Evolutionary conservation across 2,329 filamentous ascomycete genomes (phyloP).

Genomic region (Rhinocladiella similis): DNA sequence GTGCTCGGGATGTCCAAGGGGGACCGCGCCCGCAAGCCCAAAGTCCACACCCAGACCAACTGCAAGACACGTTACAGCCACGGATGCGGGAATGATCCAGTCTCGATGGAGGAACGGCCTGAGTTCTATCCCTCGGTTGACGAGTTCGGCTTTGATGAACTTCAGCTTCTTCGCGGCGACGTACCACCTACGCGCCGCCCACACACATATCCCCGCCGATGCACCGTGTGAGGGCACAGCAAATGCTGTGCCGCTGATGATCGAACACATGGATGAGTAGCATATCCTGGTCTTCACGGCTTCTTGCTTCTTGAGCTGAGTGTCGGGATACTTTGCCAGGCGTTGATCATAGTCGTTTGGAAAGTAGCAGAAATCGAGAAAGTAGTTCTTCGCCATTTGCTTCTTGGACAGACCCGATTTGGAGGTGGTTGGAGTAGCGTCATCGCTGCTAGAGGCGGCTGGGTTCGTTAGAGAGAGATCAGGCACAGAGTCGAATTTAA

Average conservation of each 20-base stretch:
- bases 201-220: not conserved
- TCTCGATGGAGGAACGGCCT: not conserved
- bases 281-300: not conserved
- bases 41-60: not conserved
- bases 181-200: not conserved
- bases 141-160: not conserved
- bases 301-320: not conserved
- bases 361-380: not conserved
- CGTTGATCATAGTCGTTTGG: not conserved
- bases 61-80: not conserved
- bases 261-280: not conserved
- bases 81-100: not conserved
- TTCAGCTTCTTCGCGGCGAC: not conserved
- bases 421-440: not conserved
- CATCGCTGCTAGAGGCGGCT: not conserved
- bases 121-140: not conserved
- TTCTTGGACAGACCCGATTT: not conserved
- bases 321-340: not conserved
- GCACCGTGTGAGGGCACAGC: not conserved
- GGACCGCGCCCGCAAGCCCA: not conserved
- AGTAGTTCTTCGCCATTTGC: not conserved
- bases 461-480: not conserved
- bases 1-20: not conserved
- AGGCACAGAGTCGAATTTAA: not conserved
- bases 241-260: not conserved